A percentile compares a stretch with the other conserved stretches of the same genome.
Conservation (phyloP, 2,329 filamentous ascomycete species). For the Trichophyton verrucosum region DNA sequence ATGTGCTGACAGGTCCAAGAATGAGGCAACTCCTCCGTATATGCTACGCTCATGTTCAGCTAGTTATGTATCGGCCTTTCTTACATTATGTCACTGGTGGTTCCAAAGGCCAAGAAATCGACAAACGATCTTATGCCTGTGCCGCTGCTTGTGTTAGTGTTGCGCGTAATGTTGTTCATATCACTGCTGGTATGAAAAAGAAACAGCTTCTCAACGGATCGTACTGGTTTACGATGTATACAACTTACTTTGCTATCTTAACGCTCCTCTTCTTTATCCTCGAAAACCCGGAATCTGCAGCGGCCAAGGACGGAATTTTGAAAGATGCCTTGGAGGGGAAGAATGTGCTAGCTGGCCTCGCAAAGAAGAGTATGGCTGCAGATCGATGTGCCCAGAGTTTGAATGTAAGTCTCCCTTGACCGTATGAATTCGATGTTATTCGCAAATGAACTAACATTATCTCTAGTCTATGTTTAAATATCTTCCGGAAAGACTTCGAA, state of each 20-base stretch:
- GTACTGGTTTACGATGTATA: constrained; percentile 59
- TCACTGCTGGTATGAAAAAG: constrained; percentile 52
- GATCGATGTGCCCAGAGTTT: constrained; percentile 72
- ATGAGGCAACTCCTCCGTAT: constrained; percentile 50
- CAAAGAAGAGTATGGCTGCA: constrained; percentile 75
- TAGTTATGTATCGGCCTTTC: constrained; percentile 54
- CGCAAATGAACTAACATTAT: constrained; percentile 8
- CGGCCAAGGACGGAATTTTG: constrained; percentile 58
- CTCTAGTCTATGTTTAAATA: constrained; percentile 67
- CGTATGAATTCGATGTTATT: background rate
- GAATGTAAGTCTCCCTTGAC: constrained; percentile 43
- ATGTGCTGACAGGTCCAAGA: constrained; percentile 23
- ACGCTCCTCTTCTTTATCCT: constrained; percentile 52
- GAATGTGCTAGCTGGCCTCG: constrained; percentile 65
- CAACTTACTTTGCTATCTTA: constrained; percentile 54
- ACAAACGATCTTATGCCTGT: constrained; percentile 53
- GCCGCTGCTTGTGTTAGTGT: constrained; percentile 55
- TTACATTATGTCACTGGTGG: constrained; percentile 49
- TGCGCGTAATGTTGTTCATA: constrained; percentile 54
- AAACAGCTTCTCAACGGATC: constrained; percentile 48
- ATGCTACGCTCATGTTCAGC: constrained; percentile 51
- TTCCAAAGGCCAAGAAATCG: constrained; percentile 39
- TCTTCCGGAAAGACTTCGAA: constrained; percentile 59
- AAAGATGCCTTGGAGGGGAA: constrained; percentile 76
- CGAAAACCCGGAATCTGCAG: constrained; percentile 50